Base-by-base conservation (phyloP, 208 protist species). In the Angomonas deanei region DNA sequence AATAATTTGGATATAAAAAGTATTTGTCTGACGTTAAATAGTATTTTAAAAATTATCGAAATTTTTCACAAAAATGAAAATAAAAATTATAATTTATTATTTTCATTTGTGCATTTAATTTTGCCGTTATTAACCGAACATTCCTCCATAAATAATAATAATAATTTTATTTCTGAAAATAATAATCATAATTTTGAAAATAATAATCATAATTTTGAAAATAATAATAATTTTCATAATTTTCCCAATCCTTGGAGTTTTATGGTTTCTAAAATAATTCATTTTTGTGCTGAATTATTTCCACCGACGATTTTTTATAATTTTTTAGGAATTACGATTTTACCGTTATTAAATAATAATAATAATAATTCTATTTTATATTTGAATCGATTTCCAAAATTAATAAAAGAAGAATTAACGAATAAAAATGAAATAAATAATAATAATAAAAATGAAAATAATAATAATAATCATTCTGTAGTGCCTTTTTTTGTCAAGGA, bases 201-300 rank as follows among this genome's bases (percentile, higher is more conserved):
- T 42, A 42, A 42, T 42, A 42, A 42, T 42, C 8, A 42, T 42
- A 42, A 42, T n/a, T 42, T 42, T n/a, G 15, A n/a, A n/a, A 42
- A 42, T 42, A 42, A 42, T 42, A 42, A 42, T 42, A 42, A 42
- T 42, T 42, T n/a, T 42, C 15, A 42, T 42, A n/a, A 42, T 42
- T 42, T 42, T n/a, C n/a, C n/a, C 8, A 42, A 42, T 42, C 36
- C 36, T n/a, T 42, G 36, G 36, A 42, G 36, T 42, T 15, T n/a
- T n/a, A 42, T 42, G 8, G 36, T 42, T 42, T 42, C 36, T n/a
- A n/a, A n/a, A 15, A 42, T 42, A n/a, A 42, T 42, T 42, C 15
- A 8, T 42, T 8, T 42, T 42, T n/a, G 36, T 42, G 36, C 15
- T 15, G 36, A n/a, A n/a, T n/a, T n/a, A 42, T n/a, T 42, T 42